These are phyloP conservation scores for Neurospora africana DNA, from an alignment of 495 filamentous ascomycete species.

Conservation along the genomic window DNA sequence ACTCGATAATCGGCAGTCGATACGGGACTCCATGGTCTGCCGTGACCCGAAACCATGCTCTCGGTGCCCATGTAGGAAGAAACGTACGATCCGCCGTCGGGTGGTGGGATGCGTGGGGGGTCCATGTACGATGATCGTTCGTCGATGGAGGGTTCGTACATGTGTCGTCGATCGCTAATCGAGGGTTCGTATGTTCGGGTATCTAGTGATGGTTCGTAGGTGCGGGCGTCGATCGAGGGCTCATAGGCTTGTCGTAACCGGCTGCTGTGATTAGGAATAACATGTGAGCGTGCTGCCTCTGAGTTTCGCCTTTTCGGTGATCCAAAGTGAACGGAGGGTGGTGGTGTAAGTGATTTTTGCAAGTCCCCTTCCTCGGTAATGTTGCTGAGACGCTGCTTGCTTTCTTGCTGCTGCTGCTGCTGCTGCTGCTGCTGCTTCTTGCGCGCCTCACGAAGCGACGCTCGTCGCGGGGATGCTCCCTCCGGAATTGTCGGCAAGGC, in stretches of 20 bases:
- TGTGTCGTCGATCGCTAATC: slow-evolving; percentile 11
- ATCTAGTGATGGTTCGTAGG: background rate
- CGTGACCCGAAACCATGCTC: slow-evolving; percentile 7
- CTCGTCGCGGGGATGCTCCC: slow-evolving; percentile 34
- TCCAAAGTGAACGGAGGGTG: slow-evolving; percentile 12
- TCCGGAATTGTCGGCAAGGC: slow-evolving; percentile 33
- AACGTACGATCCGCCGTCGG: slow-evolving; percentile 36
- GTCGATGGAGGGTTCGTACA: slow-evolving; percentile 1
- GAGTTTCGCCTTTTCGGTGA: slow-evolving; percentile 24
- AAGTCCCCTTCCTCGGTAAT: background rate
- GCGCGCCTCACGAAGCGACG: slow-evolving; percentile 19
- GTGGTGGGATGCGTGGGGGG: slow-evolving; percentile 32
- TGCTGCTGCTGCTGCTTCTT: slow-evolving; percentile 8
- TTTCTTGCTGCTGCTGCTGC: background rate
- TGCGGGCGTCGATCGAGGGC: slow-evolving; percentile 34
- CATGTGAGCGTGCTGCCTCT: slow-evolving; percentile 1
- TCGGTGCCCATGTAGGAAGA: slow-evolving; percentile 23
- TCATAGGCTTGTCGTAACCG: slow-evolving; percentile 35
- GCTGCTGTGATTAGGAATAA: slow-evolving; percentile 14
- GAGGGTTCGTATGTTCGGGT: slow-evolving; percentile 27
- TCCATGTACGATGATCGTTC: slow-evolving; percentile 27
- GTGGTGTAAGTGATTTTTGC: background rate
- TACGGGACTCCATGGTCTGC: background rate
- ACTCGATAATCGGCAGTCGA: background rate
- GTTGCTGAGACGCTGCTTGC: background rate